Evolutionary conservation across 208 protist genomes (phyloP).

Genomic region (Trypanosoma vivax): DNA sequence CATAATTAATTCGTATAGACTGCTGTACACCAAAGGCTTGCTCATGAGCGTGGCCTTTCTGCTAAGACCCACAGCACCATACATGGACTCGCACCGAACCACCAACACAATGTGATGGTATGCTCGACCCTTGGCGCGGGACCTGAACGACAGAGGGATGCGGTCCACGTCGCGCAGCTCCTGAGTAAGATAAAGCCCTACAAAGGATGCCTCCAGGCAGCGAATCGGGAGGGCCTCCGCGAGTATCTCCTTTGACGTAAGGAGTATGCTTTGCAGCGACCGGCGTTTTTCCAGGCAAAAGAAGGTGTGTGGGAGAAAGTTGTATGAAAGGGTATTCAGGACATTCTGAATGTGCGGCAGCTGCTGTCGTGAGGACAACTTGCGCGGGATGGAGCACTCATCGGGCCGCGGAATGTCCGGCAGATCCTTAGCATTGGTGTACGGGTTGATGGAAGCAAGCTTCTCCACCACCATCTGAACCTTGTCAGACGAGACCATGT

Average conservation of each 20-base stretch:
- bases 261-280: constrained; percentile 73
- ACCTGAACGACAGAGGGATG: constrained; percentile 87
- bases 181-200: constrained; percentile 78
- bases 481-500: constrained; percentile 9
- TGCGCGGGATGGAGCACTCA: constrained; percentile 44
- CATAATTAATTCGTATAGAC: constrained; percentile 78
- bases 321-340: constrained; percentile 77
- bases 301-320: constrained; percentile 87
- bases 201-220: constrained; percentile 89
- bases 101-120: constrained; percentile 88
- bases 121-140: constrained; percentile 40
- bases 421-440: constrained; percentile 39
- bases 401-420: constrained; percentile 63
- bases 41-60: constrained; percentile 85
- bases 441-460: constrained; percentile 59
- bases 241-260: constrained; percentile 77
- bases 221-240: constrained; percentile 84
- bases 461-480: constrained; percentile 46
- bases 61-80: constrained; percentile 81
- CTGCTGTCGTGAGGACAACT: constrained; percentile 41
- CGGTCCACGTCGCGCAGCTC: constrained; percentile 64
- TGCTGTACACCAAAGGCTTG: constrained; percentile 60
- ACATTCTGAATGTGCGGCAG: constrained; percentile 64
- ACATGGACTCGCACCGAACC: constrained; percentile 28
- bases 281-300: constrained; percentile 88